Conservation (phyloP, 805 yeast species). For the Torulaspora quercuum region DNA sequence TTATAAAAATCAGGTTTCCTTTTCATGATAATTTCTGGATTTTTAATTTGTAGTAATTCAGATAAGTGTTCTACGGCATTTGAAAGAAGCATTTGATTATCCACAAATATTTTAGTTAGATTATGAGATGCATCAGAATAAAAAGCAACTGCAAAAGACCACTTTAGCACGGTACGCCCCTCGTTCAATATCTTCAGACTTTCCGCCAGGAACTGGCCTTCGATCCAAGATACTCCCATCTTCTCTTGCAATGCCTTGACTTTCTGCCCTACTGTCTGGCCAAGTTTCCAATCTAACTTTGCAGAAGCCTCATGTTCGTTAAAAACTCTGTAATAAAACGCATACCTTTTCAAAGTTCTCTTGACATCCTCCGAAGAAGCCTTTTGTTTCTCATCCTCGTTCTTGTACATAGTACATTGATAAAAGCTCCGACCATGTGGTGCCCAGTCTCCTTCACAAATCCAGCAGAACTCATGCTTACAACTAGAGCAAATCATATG, state of each 20-base stretch:
- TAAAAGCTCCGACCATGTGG: constrained; percentile 62
- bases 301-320: constrained; percentile 74
- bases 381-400: constrained; percentile 36
- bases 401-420: constrained; percentile 61
- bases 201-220: constrained; percentile 77
- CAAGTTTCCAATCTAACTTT: constrained; percentile 62
- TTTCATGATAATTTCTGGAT: constrained; percentile 37
- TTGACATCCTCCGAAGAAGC: constrained; percentile 34
- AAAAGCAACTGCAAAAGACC: constrained; percentile 85
- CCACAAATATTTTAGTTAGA: constrained; percentile 62
- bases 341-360: constrained; percentile 52
- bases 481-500: constrained; percentile 91
- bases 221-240: constrained; percentile 75
- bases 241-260: constrained; percentile 64
- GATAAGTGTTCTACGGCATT: constrained; percentile 68
- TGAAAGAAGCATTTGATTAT: constrained; percentile 61
- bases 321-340: constrained; percentile 72
- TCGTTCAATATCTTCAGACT: constrained; percentile 60
- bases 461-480: constrained; percentile 84
- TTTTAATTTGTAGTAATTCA: constrained; percentile 48
- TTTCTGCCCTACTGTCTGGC: constrained; percentile 57
- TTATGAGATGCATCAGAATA: constrained; percentile 53
- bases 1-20: constrained; percentile 40
- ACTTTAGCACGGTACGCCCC: constrained; percentile 75
- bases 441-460: constrained; percentile 75